Percentiles rank a stretch among this genome's conserved stretches.
Evolutionary conservation across 805 yeast genomes (phyloP).

Genomic region (Maudiozyma bulderi): DNA sequence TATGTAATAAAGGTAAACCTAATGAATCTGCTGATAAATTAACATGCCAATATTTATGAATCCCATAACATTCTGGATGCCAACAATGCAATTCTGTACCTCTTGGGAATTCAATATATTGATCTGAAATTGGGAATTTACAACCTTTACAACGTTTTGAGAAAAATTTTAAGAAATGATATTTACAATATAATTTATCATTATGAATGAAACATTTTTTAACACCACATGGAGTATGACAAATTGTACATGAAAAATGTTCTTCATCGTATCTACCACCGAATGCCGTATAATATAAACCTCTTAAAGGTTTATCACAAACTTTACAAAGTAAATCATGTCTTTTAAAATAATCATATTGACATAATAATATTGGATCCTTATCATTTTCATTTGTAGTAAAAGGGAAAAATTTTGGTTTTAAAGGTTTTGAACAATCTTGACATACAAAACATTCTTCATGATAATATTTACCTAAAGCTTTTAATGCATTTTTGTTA

Average conservation of each 20-base stretch:
- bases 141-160: conserved; percentile 94
- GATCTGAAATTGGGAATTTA: conserved; percentile 80
- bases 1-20: conserved; percentile 33
- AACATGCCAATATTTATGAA: conserved; percentile 93
- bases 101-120: conserved; percentile 82
- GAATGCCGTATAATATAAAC: conserved; percentile 88
- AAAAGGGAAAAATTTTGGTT: conserved; percentile 80
- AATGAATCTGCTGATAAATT: conserved; percentile 54
- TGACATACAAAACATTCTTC: conserved; percentile 79
- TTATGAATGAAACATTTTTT: conserved; percentile 89
- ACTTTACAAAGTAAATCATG: conserved; percentile 77
- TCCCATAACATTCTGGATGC: conserved; percentile 99
- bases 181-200: conserved; percentile 77
- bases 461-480: conserved; percentile 70
- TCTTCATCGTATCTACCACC: conserved; percentile 90
- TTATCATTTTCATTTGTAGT: conserved; percentile 33
- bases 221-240: conserved; percentile 76
- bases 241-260: conserved; percentile 85
- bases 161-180: conserved; percentile 75
- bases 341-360: conserved; percentile 81
- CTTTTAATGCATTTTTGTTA: conserved; percentile 55
- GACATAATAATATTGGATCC: conserved; percentile 64
- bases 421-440: conserved; percentile 75
- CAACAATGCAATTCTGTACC: conserved; percentile 92
- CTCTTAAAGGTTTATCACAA: conserved; percentile 79